Base-by-base conservation (phyloP, 805 yeast species). In the Saccharomycopsis sp. region DNA sequence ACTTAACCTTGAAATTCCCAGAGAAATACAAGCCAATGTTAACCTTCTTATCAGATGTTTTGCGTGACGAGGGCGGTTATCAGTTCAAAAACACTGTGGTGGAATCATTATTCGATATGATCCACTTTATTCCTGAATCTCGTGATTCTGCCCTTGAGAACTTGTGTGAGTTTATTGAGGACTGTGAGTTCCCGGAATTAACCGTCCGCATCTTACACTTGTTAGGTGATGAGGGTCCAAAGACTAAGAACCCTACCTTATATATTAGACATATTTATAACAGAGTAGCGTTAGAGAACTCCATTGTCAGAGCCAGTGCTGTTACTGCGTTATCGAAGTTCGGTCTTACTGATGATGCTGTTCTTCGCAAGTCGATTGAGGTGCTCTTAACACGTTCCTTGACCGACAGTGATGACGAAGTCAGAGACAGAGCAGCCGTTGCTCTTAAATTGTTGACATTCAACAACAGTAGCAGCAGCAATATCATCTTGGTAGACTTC, bases 211-310 rank as follows among this genome's bases (percentile, higher is more conserved):
- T 94, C 59, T 79, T 94, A 72, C 97, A 92, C 73, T 73, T 93
- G 62, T 80, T 94, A 64, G 99, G 99, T 70, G 88, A 85, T 64
- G 96, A 92, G 72, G 99, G 99, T 62, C 97, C 99, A 67, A 75
- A 78, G 59, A 86, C 97, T 3, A 65, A 86, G 5, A 87, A 86
- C 63, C 97, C 98, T 58, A 87, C 97, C 1, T 79, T 88, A 66
- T 93, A 90, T 73, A 92, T 94, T 63, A 86, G 99, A 76, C 96
- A 92, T 73, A 93, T 94, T 65, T 94, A 93, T 77, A 94, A 94
- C 80, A 84, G 99, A 71, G 93, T 94, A 70, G 97, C 93, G 3
- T 81, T 94, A 69, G 99, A 94, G 69, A 94, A 94, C 73, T 89
- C 98, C 3, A 86, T 92, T 59, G 92, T 94, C 58, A 84, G 99